phyloP scores from a whole-genome alignment of 179 eudicot genomes.

The Monotropa hypopitys region DNA sequence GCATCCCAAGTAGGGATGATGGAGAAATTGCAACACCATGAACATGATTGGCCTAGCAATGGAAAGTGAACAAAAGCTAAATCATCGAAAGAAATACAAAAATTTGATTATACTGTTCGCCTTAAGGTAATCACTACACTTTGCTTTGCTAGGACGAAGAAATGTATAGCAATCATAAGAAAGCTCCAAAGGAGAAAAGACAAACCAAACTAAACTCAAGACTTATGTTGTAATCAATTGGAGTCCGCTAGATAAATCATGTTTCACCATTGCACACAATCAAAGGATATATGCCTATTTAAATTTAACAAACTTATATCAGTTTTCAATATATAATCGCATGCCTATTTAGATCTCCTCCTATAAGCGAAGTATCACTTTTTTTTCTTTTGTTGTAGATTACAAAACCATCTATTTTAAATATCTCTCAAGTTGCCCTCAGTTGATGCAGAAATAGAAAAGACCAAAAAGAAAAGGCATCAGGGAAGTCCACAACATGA shows the following conservation, averaged over 20 bases:
- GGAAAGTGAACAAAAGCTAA: not conserved
- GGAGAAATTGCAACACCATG: constrained; percentile 50
- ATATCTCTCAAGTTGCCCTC: not conserved
- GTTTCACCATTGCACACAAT: not conserved
- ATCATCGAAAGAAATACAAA: not conserved
- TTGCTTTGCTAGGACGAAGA: not conserved
- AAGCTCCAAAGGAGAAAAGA: not conserved
- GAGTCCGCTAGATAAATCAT: not conserved
- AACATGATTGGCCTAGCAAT: constrained; percentile 44
- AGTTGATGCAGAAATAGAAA: not conserved
- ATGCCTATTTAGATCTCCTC: not conserved
- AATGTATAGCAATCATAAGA: not conserved
- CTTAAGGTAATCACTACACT: not conserved
- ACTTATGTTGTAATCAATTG: not conserved
- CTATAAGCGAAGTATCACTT: not conserved
- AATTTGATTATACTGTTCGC: not conserved
- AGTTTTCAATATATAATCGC: not conserved
- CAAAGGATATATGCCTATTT: no score
- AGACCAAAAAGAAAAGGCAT: not conserved
- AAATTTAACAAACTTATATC: not conserved
- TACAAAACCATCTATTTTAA: not conserved
- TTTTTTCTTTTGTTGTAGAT: not conserved
- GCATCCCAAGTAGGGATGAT: constrained; percentile 64
- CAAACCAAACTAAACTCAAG: not conserved
- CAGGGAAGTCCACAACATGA: not conserved